Evolutionary conservation across 495 filamentous ascomycete genomes (phyloP).

Genomic region (Sordaria brevicollis): DNA sequence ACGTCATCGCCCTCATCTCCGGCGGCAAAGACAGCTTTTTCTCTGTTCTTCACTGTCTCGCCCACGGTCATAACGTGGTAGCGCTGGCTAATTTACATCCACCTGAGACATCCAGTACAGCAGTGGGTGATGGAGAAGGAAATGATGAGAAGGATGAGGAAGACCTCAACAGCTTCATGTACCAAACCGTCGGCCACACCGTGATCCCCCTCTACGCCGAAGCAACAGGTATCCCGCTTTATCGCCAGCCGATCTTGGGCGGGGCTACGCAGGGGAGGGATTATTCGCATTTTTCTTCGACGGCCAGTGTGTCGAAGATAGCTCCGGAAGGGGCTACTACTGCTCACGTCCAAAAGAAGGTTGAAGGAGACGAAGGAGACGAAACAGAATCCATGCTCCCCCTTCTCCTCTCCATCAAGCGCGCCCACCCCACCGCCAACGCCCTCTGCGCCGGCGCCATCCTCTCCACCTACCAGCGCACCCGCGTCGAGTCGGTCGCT

Average conservation of each 20-base stretch:
- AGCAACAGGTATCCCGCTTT: conserved; percentile 69
- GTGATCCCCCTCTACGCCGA: conserved; percentile 76
- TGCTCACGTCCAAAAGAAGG: not conserved
- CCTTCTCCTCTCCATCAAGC: conserved; percentile 53
- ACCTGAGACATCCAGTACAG: conserved; percentile 10
- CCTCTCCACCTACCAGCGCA: conserved; percentile 89
- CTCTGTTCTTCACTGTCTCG: conserved; percentile 79
- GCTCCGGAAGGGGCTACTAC: conserved; percentile 1
- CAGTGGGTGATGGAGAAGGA: conserved; percentile 1
- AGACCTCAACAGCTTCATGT: conserved; percentile 96
- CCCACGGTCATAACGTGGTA: conserved; percentile 75
- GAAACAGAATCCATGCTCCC: conserved; percentile 82
- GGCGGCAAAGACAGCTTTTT: conserved; percentile 97
- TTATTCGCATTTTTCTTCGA: conserved; percentile 32
- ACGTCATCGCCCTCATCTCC: conserved; percentile 87
- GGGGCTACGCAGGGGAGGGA: conserved; percentile 53
- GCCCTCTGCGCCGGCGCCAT: conserved; percentile 88
- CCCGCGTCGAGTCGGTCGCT: conserved; percentile 82
- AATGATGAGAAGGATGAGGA: conserved; percentile 35
- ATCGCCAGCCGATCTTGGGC: conserved; percentile 63
- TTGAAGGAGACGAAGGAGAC: conserved; percentile 32
- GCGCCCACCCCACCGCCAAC: conserved; percentile 62
- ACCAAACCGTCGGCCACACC: conserved; percentile 88
- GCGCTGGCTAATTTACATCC: conserved; percentile 86
- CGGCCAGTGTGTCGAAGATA: not conserved